Evolutionary conservation across 2,329 filamentous ascomycete species (phyloP), one percentile per base, ranked within the genome.

Genomic region (Colletotrichum cordylinicola): DNA sequence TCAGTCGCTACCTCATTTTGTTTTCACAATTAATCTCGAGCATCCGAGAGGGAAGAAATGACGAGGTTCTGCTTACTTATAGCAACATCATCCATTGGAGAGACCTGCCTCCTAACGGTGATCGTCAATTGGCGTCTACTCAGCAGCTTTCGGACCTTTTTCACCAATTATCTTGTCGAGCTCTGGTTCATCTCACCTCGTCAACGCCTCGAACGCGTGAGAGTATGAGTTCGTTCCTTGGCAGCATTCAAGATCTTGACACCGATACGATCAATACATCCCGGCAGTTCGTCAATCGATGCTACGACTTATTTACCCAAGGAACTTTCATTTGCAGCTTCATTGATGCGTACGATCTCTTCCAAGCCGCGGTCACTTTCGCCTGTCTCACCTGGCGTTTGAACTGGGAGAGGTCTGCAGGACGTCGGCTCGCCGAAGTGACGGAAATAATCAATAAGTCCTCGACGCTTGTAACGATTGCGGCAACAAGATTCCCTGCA

Each of bases 281-380:
- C n/a, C 43, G 52, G 7, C 61, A 67, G 6, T 66, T 77, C n/a
- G 64, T 77, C 55, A 43, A 35, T 18, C 31, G 33, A 12, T 37
- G 29, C 13, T 74, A 77, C 35, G 43, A 58, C 15, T 29, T 27
- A 24, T 71, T 61, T n/a, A 39, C 29, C 4, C 21, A 39, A 10
- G 71, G 71, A 2, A 29, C 18, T 6, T 70, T 67, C 13, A n/a
- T 52, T 3, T 61, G 66, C 18, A 67, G n/a, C 9, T 74, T 77
- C 33, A 31, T 77, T 31, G 71, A 77, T n/a, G 75, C 71, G 5
- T 77, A 77, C 8, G 67, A 74, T 12, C 48, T 70, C 12, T 62
- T 77, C 8, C 72, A 74, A 27, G 75, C 71, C 24, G 75, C 39
- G 10, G 67, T 77, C 15, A 39, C 67, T 16, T 69, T 33, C 35